Conservation (phyloP, 2,329 filamentous ascomycete genomes). For the Thermoascus crustaceus region DNA sequence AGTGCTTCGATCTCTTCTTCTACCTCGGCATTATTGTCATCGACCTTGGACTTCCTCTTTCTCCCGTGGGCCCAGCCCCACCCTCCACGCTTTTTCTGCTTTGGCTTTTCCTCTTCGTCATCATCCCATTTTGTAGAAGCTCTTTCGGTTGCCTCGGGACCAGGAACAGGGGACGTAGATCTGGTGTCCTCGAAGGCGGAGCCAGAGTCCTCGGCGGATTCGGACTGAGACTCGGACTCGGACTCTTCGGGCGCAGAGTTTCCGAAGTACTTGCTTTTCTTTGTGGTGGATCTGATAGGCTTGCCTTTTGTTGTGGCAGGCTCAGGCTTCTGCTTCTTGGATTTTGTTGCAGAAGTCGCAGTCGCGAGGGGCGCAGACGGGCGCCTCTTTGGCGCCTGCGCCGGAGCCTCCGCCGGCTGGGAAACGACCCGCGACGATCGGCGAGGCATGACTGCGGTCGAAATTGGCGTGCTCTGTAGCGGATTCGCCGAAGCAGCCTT, state of each 20-base stretch:
- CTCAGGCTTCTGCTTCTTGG: conserved; percentile 24
- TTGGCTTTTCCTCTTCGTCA: conserved; percentile 16
- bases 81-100: conserved; percentile 17
- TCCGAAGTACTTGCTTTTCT: conserved; percentile 46
- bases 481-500: too few relatives aligned
- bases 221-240: conserved; percentile 19
- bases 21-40: conserved; percentile 6
- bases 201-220: conserved; percentile 36
- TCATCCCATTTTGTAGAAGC: conserved; percentile 7
- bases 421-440: conserved; percentile 30
- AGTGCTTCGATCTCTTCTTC: conserved; percentile 5
- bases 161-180: conserved; percentile 4
- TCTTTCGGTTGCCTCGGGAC: conserved; percentile 4
- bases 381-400: conserved; percentile 25
- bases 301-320: conserved; percentile 10
- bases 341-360: conserved; percentile 16
- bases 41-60: conserved; percentile 6
- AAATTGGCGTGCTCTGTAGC: too few relatives aligned
- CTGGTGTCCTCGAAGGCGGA: conserved; percentile 12
- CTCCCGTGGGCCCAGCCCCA: conserved; percentile 12
- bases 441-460: conserved; percentile 23
- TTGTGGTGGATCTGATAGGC: conserved; percentile 31
- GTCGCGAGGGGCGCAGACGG: conserved; percentile 23
- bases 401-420: conserved; percentile 22
- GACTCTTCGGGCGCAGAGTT: conserved; percentile 27